Conservation (phyloP, 129 eudicot species). For the Dittrichia graveolens region DNA sequence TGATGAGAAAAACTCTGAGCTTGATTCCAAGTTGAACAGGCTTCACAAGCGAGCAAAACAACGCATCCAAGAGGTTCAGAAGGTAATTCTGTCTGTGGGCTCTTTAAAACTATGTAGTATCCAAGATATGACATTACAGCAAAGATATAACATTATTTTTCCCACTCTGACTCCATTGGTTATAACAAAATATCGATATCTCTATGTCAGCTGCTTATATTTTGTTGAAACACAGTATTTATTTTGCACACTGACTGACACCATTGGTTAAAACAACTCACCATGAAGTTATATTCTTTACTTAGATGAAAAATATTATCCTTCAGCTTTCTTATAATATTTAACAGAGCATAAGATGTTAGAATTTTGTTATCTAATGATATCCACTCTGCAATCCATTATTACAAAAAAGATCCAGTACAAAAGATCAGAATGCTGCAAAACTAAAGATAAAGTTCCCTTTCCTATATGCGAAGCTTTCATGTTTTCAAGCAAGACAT, state of each 20-base stretch:
- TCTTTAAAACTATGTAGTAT: conserved; percentile 25
- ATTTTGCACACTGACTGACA: neutral
- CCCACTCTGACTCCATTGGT: neutral
- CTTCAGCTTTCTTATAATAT: too few species aligned
- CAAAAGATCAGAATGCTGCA: too few species aligned
- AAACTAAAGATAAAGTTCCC: too few species aligned
- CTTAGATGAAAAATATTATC: too few species aligned
- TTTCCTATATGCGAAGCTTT: too few species aligned
- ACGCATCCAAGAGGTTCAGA: conserved; percentile 98
- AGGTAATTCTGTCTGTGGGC: conserved; percentile 55
- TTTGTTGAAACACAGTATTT: neutral
- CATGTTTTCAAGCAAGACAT: too few species aligned
- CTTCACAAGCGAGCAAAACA: conserved; percentile 99
- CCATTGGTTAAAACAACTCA: neutral
- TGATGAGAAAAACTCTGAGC: conserved; percentile 86
- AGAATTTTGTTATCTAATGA: too few species aligned
- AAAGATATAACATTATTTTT: neutral
- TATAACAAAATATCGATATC: neutral
- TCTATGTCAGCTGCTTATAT: conserved; percentile 5
- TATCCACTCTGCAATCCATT: too few species aligned
- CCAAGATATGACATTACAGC: neutral
- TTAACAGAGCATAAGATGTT: too few species aligned
- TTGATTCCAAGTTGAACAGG: conserved; percentile 90
- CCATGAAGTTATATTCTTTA: neutral
- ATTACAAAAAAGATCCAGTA: too few species aligned